Evolutionary conservation across 2,329 filamentous ascomycete genomes (phyloP).

Genomic region (Alternaria ethzedia): DNA sequence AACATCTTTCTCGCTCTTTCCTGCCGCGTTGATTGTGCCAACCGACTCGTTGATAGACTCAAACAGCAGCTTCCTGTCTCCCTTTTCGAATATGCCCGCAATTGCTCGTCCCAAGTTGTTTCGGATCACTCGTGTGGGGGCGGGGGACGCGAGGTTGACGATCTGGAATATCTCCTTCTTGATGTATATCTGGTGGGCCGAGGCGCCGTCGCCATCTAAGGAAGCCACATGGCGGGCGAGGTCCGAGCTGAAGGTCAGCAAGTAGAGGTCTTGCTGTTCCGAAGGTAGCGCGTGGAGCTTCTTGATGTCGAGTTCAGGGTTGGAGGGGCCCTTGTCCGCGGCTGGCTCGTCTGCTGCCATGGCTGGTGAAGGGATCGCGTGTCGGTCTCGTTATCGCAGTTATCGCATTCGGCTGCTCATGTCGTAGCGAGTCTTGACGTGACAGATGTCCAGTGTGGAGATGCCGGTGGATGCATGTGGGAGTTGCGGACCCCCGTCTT

Average conservation of each 20-base stretch:
- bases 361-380: constrained; percentile 14
- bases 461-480: constrained; percentile 17
- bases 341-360: constrained; percentile 40
- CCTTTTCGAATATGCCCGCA: constrained; percentile 79
- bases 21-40: constrained; percentile 69
- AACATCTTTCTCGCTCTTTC: constrained; percentile 78
- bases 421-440: constrained; percentile 21
- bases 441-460: constrained; percentile 27
- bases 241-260: constrained; percentile 85
- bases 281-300: constrained; percentile 89
- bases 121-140: constrained; percentile 85
- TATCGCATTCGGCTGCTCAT: constrained; percentile 22
- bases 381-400: constrained; percentile 2
- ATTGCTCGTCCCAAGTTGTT: constrained; percentile 88
- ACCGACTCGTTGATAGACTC: constrained; percentile 93
- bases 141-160: constrained; percentile 79
- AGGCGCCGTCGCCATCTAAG: constrained; percentile 79
- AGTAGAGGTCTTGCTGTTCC: constrained; percentile 94
- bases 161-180: constrained; percentile 96
- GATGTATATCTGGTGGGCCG: constrained; percentile 85
- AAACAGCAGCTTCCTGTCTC: constrained; percentile 89
- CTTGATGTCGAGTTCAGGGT: constrained; percentile 83
- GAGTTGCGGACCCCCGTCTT: constrained; percentile 38
- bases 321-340: constrained; percentile 52
- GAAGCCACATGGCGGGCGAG: constrained; percentile 79